Conservation (phyloP, 768 basidiomycete species). For the Psilocybe cubensis region DNA sequence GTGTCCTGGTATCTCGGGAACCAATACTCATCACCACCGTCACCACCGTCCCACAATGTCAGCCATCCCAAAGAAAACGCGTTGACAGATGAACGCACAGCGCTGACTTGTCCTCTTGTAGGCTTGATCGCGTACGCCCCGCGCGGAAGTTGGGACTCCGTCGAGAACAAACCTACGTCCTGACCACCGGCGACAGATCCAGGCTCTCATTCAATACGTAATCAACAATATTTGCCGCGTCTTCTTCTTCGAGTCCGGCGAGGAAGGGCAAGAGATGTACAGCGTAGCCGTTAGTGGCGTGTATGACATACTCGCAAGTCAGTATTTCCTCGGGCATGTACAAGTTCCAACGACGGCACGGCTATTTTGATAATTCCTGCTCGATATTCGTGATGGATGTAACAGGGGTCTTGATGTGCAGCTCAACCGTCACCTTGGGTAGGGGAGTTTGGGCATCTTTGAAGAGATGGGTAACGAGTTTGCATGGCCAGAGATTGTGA, state of each 20-base stretch:
- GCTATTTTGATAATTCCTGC: neutral
- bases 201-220: neutral
- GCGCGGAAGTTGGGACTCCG: neutral
- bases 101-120: slow-evolving; percentile 69
- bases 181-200: neutral
- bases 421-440: slow-evolving; percentile 41
- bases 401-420: slow-evolving; percentile 81
- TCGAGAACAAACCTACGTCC: neutral
- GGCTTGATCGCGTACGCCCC: slow-evolving; percentile 53
- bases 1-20: slow-evolving; percentile 58
- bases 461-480: slow-evolving; percentile 74
- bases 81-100: slow-evolving; percentile 40
- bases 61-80: slow-evolving; percentile 40
- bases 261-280: slow-evolving; percentile 77
- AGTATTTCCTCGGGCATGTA: slow-evolving; percentile 70
- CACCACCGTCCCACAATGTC: slow-evolving; percentile 47
- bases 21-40: slow-evolving; percentile 74
- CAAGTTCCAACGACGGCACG: slow-evolving; percentile 51
- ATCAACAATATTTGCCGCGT: neutral
- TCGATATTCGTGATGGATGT: slow-evolving; percentile 37
- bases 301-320: slow-evolving; percentile 66
- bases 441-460: slow-evolving; percentile 35
- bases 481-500: slow-evolving; percentile 79
- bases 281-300: slow-evolving; percentile 88
- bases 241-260: slow-evolving; percentile 30